phyloP scores from a whole-genome alignment of 192 early-diverging fungal genomes.

The Linnemannia schmuckeri region DNA sequence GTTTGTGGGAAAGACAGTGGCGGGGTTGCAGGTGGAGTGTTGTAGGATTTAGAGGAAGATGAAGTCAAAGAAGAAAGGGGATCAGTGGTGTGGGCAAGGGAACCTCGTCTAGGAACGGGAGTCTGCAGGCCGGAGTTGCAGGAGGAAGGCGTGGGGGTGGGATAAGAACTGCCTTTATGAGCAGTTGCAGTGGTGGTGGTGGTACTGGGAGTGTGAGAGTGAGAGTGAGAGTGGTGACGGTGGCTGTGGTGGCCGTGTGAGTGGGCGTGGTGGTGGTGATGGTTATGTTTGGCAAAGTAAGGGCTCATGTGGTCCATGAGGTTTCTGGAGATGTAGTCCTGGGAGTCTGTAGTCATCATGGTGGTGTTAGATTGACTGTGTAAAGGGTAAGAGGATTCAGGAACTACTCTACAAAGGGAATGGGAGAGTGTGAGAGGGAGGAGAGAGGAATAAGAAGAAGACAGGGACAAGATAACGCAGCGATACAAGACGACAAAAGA shows the following conservation, averaged over 20 bases:
- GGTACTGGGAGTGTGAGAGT: not conserved
- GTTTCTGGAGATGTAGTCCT: slow-evolving; percentile 40
- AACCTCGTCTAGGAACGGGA: slow-evolving; percentile 25
- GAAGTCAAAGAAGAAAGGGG: not conserved
- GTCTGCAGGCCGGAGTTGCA: slow-evolving; percentile 21
- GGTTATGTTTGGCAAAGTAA: slow-evolving; percentile 42
- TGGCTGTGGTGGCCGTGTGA: slow-evolving; percentile 17
- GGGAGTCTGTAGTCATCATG: not conserved
- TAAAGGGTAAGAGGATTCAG: not conserved
- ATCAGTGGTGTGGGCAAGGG: slow-evolving; percentile 6
- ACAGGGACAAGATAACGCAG: too few relatives aligned
- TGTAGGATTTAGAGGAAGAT: slow-evolving; percentile 13
- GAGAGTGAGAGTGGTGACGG: slow-evolving; percentile 2
- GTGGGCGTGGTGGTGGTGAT: slow-evolving; percentile 18
- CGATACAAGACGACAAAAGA: not conserved
- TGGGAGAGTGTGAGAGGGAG: not conserved
- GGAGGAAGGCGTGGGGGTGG: slow-evolving; percentile 20
- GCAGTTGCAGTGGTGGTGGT: not conserved
- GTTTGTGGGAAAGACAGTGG: slow-evolving; percentile 16
- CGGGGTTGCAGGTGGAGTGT: slow-evolving; percentile 50
- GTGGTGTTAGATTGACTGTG: not conserved
- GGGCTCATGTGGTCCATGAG: slow-evolving; percentile 51
- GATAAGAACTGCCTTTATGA: slow-evolving; percentile 7
- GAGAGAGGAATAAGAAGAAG: not conserved
- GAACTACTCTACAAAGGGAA: not conserved